Base-by-base conservation (phyloP, 139 green algal species). In the Chlorella vulgaris region DNA sequence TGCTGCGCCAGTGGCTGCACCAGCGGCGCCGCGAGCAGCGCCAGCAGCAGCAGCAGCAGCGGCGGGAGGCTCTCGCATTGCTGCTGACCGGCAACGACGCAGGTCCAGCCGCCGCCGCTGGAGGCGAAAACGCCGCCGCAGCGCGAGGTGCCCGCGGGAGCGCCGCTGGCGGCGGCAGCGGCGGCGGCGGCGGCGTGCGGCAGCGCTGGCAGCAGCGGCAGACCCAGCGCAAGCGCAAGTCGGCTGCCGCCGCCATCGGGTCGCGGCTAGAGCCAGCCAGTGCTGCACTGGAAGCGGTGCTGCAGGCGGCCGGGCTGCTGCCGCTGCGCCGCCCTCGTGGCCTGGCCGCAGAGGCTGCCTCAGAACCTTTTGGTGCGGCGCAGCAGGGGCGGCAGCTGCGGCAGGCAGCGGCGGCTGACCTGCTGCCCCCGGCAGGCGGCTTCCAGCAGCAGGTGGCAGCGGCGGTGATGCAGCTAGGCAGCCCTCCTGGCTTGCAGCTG, bases 241-340 rank as follows among this genome's bases (percentile, higher is more conserved):
- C 66, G 35, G 22, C 7, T 0, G 50, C 71, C 18, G 33, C 51
- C 2, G 50, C 71, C 3, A 33, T 26, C 8, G 51, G 55, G 19
- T 24, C 38, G 33, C 71, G 29, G 5, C 50, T 33, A 22, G 53
- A 66, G 33, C 42, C 71, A 2, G 35, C 21, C 3, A 35, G 43
- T 6, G 47, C 50, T 7, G 71, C 71, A 8, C 35, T 78, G 3
- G 71, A 78, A 31, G 33, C 38, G 21, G n/a, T 68, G 71, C 35
- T 78, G 71, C 71, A 67, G 33, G 43, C 13, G 35, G 71, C 50
- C 0, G 50, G 35, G 71, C 71, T 78, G 71, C 71, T 78, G 71
- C 71, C 50, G 35, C 50, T 18, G 33, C 71, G 33, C 4, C 71
- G 50, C 4, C 71, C 71, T 1, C 53, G 50, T 33, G 71, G 71